Conservation (phyloP, 2,329 filamentous ascomycete species). For the Phialocephala subalpina region DNA sequence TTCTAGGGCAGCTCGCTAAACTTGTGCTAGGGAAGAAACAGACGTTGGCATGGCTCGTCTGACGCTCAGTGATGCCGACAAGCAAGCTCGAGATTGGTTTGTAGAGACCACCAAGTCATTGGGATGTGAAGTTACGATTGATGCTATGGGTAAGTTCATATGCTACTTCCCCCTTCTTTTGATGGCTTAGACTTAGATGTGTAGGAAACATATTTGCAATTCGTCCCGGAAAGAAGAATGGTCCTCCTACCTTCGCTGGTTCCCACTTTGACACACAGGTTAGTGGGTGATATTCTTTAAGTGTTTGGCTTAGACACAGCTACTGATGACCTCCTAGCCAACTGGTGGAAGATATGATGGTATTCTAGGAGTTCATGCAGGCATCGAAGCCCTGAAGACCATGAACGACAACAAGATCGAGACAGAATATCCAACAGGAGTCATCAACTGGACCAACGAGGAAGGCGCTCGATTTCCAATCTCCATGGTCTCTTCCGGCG, state of each 20-base stretch:
- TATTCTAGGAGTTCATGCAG: conserved; percentile 77
- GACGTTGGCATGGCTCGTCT: conserved; percentile 83
- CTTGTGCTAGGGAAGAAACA: conserved; percentile 52
- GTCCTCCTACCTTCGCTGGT: conserved; percentile 72
- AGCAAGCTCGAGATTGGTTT: conserved; percentile 79
- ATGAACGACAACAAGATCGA: conserved; percentile 72
- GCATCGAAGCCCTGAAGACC: conserved; percentile 74
- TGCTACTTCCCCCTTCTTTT: background rate
- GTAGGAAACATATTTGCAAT: conserved; percentile 76
- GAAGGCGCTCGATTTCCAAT: conserved; percentile 83
- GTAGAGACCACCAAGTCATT: conserved; percentile 66
- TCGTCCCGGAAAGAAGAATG: conserved; percentile 66
- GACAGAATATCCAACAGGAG: conserved; percentile 62
- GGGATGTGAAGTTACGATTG: conserved; percentile 72
- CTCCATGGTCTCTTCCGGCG: conserved; percentile 77
- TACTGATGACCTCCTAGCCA: conserved; percentile 51
- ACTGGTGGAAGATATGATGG: conserved; percentile 77
- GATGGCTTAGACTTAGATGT: background rate
- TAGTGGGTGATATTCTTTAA: conserved; percentile 35
- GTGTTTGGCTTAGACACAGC: conserved; percentile 38
- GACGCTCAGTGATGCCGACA: conserved; percentile 75
- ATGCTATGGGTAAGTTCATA: conserved; percentile 68
- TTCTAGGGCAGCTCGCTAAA: conserved; percentile 18
- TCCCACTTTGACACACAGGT: conserved; percentile 72
- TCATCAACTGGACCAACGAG: conserved; percentile 72